These are phyloP conservation scores for Aechmea fasciata DNA, from an alignment of 176 grass and related monocot species.

Conservation along the genomic window DNA sequence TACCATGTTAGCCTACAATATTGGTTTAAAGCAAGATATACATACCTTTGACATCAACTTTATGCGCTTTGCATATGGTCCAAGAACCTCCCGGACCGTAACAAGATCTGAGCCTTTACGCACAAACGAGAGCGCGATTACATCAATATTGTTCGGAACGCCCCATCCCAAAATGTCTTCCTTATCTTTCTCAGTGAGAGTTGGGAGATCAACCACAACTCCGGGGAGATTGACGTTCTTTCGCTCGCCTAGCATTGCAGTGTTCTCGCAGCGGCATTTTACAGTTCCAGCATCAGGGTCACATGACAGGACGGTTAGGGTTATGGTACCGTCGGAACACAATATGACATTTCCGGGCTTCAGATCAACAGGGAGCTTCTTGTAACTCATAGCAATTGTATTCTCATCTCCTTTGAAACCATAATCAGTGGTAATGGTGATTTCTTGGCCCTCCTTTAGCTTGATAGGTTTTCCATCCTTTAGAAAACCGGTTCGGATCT, in stretches of 20 bases:
- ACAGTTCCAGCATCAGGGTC: slow-evolving; percentile 6
- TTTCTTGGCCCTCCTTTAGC: slow-evolving; percentile 7
- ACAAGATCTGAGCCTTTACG: slow-evolving; percentile 10
- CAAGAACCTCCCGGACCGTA: slow-evolving; percentile 4
- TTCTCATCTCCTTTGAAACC: slow-evolving; percentile 1
- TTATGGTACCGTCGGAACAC: slow-evolving; percentile 14
- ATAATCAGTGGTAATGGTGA: slow-evolving; percentile 5
- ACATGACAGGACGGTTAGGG: slow-evolving; percentile 8
- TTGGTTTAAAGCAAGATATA: not conserved
- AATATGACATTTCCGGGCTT: slow-evolving; percentile 1
- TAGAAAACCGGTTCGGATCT: slow-evolving; percentile 8
- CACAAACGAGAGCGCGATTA: slow-evolving; percentile 10
- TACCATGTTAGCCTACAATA: not conserved
- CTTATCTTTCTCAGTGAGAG: slow-evolving; percentile 5
- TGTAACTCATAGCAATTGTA: slow-evolving; percentile 8
- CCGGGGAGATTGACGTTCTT: slow-evolving; percentile 14
- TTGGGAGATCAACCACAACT: slow-evolving; percentile 11
- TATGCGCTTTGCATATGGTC: not conserved
- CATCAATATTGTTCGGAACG: slow-evolving; percentile 11
- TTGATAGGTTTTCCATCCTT: slow-evolving; percentile 12
- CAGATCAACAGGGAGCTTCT: slow-evolving; percentile 12
- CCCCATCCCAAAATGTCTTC: slow-evolving; percentile 11
- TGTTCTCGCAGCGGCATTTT: slow-evolving; percentile 3
- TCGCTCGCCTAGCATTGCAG: slow-evolving; percentile 12
- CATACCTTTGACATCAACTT: slow-evolving; percentile 12